Conservation (phyloP, 1,139 yeast species). For the Debaryomyces subglobosus region DNA sequence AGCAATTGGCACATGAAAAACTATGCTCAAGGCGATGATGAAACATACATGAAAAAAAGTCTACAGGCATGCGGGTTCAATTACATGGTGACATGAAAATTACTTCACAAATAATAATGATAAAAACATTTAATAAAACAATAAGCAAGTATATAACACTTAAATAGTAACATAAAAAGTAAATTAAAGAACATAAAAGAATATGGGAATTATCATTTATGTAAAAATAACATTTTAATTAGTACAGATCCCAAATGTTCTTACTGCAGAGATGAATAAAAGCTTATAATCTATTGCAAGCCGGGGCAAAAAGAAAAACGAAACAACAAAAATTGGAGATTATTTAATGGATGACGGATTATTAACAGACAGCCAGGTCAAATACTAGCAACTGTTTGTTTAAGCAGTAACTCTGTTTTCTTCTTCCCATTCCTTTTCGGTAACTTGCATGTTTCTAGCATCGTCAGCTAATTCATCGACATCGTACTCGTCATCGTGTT, state of each 20-base stretch:
- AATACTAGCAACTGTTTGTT: background rate
- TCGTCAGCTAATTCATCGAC: constrained; percentile 57
- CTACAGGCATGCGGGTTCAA: background rate
- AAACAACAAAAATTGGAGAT: background rate
- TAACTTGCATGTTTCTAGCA: constrained; percentile 56
- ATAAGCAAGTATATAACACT: constrained; percentile 5
- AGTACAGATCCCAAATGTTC: constrained; percentile 5
- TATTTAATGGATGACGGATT: background rate
- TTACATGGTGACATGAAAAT: background rate
- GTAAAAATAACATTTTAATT: constrained; percentile 4
- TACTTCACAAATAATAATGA: background rate
- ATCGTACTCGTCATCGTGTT: constrained; percentile 56
- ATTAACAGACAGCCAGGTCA: background rate
- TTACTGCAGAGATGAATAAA: constrained; percentile 2
- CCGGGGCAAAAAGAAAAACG: background rate
- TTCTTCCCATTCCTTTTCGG: constrained; percentile 53
- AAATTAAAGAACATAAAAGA: constrained; percentile 3
- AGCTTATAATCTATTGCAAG: constrained; percentile 6
- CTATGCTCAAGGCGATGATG: background rate
- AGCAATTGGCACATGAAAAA: background rate
- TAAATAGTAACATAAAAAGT: constrained; percentile 5
- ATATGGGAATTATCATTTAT: constrained; percentile 3
- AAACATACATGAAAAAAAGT: background rate
- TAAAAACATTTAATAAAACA: constrained; percentile 8
- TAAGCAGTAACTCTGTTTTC: constrained; percentile 6